phyloP scores from a whole-genome alignment of 1,139 yeast genomes.

The Diutina sp. region DNA sequence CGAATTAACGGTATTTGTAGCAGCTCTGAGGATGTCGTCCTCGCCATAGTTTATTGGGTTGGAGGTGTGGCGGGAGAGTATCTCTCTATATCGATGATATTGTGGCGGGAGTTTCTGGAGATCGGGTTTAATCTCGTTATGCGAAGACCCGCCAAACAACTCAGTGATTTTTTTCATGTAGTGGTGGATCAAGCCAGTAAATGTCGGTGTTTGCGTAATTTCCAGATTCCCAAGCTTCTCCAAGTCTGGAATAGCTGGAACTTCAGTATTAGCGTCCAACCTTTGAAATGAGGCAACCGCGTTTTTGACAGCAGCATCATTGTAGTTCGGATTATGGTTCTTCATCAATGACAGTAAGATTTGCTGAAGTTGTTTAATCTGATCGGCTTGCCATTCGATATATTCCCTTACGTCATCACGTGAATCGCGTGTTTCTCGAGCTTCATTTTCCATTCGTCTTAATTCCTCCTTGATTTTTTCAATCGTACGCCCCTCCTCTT shows the following conservation, averaged over 20 bases:
- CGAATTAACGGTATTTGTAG: conserved; percentile 14
- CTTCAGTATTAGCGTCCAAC: conserved; percentile 23
- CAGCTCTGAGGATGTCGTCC: conserved; percentile 49
- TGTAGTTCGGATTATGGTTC: conserved; percentile 79
- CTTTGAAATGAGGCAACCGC: conserved; percentile 54
- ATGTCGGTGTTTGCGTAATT: neutral
- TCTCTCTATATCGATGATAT: neutral
- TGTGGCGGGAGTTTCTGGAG: neutral
- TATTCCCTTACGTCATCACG: conserved; percentile 10
- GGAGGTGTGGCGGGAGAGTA: neutral
- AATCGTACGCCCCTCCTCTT: neutral
- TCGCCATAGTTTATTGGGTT: conserved; percentile 35
- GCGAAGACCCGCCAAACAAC: neutral
- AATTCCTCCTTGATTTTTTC: neutral
- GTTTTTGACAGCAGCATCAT: conserved; percentile 75
- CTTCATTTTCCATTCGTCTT: neutral
- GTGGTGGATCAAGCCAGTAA: conserved; percentile 3
- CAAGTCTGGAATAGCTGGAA: neutral
- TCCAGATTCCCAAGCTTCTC: neutral
- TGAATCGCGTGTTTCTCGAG: neutral
- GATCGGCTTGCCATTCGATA: conserved; percentile 7
- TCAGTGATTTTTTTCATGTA: conserved; percentile 3
- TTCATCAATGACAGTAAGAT: conserved; percentile 33
- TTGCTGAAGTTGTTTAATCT: conserved; percentile 21
- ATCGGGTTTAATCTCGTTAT: neutral